These are phyloP conservation scores for Nigrospora sphaerica DNA, from an alignment of 2,329 filamentous ascomycete species.

Conservation along the genomic window DNA sequence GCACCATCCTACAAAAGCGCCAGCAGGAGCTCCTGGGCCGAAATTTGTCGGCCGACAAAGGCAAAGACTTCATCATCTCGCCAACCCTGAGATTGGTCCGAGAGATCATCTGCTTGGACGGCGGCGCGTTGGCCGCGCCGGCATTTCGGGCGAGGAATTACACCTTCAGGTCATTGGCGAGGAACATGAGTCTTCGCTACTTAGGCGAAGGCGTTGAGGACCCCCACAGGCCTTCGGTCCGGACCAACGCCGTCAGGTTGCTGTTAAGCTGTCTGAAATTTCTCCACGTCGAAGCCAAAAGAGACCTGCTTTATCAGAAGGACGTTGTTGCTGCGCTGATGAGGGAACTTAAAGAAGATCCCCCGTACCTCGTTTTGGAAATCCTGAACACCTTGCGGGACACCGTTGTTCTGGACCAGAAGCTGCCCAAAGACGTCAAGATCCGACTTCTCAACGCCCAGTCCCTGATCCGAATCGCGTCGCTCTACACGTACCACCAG, in stretches of 20 bases:
- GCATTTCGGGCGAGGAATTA: constrained; percentile 72
- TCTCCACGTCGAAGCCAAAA: constrained; percentile 69
- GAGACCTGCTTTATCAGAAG: constrained; percentile 73
- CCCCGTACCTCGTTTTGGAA: constrained; percentile 66
- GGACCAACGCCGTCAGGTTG: constrained; percentile 78
- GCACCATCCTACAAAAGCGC: constrained; percentile 71
- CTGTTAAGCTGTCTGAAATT: constrained; percentile 73
- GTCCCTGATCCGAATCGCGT: constrained; percentile 64
- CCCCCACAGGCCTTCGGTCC: constrained; percentile 64
- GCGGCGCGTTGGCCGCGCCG: constrained; percentile 69
- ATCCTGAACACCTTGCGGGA: constrained; percentile 64
- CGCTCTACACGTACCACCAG: constrained; percentile 59
- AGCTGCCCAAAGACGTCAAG: constrained; percentile 67
- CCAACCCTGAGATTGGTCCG: constrained; percentile 79
- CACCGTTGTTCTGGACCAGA: constrained; percentile 67
- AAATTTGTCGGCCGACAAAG: constrained; percentile 71
- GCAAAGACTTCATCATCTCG: constrained; percentile 82
- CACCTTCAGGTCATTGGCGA: constrained; percentile 72
- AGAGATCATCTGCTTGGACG: constrained; percentile 81
- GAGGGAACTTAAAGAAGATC: constrained; percentile 70
- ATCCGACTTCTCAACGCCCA: constrained; percentile 68
- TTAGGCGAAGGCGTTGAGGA: constrained; percentile 55
- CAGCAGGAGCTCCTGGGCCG: constrained; percentile 76
- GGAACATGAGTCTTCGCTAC: constrained; percentile 69
- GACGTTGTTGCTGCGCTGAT: constrained; percentile 66